Base-by-base conservation (phyloP, 176 grass and related monocot genomes). In the Eragrostis nindensis region DNA sequence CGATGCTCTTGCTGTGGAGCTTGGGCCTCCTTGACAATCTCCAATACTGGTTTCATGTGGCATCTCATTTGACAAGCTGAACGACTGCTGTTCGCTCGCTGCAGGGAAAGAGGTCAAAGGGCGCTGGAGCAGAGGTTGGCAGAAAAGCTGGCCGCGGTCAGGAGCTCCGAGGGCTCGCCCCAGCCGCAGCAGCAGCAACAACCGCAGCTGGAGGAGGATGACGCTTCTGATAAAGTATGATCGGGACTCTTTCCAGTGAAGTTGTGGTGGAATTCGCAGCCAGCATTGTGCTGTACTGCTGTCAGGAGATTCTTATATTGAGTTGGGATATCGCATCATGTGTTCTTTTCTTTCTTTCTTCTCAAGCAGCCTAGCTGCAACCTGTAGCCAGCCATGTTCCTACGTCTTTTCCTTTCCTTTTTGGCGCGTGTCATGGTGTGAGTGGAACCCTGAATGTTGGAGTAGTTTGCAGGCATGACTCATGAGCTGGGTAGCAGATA, bases 51-150 rank as follows among this genome's bases (percentile, higher is more conserved):
- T 25, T 62, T 49, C 17, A n/a, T 15, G 8, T 2, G 4, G 17
- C 75, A 21, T 78, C 29, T 49, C 64, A 62, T 78, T 41, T 62
- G 11, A 44, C 8, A 8, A 2, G 2, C 64, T 80, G 14, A 25
- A 22, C 5, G 16, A 79, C 19, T 36, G 15, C 42, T 55, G 42
- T 54, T 73, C 30, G 7, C 43, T 74, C 53, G 69, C 30, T 80
- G 42, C 94, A 97, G 94, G 68, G 94, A 93, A 86, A 77, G 91
- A 62, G 94, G 91, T 53, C 88, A 92, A 80, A 91, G 88, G 87
- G 94, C 94, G 29, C 85, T 97, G 55, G 94, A 93, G 74, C 81
- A 93, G 71, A 93, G 91, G 48, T 80, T 97, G 83, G 91, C 85
- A 13, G 85, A 89, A 25, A 92, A 93, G 81, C 86, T 89, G 65